Base-by-base conservation (phyloP, 2,329 filamentous ascomycete species). In the Furcasterigmium furcatum region DNA sequence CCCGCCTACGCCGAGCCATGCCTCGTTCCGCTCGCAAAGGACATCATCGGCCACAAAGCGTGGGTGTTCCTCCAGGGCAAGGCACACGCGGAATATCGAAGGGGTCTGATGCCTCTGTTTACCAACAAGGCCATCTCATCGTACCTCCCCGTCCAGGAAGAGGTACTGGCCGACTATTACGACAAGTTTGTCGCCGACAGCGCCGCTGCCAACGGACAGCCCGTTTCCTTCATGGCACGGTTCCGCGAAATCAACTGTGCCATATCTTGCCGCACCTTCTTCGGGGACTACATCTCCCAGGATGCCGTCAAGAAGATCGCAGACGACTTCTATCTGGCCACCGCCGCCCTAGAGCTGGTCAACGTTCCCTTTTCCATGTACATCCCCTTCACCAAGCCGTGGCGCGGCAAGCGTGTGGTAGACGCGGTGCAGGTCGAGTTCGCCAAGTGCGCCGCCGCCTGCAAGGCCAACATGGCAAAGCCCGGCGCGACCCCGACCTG, bases 41-140 rank as follows among this genome's bases (percentile, higher is more conserved):
- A 90, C 58, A 80, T 91, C 36, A 75, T 91, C 21, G 77, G 86
- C 43, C 79, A 80, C 29, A 80, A 74, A 43, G 87, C 89, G 51
- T 91, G 86, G 85, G 87, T 91, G 3, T 91, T 91, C 61, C 72
- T 91, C 41, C 82, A 88, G 52, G 88, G 88, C 46, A 88, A 81
- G 58, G 80, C 77, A 13, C 88, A 91, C 56, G 83, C 87, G 51
- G 88, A 91, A 52, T 91, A 84, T 62, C 85, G 87, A 52, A 87
- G 87, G 60, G 88, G 87, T 24, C 67, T 91, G 49, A 87, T 85
- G 49, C 79, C 79, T 9, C 73, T 91, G 10, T 91, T 91, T 67
- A 90, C 85, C 35, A 82, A 84, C 56, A 79, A 83, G 55, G 85
- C 87, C 19, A 71, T 91, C 51, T 72, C 80, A 44, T 76, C 75